A percentile compares a stretch with the other conserved stretches of the same genome.
These are phyloP conservation scores for Anacardium occidentale DNA, from an alignment of 345 rosid genomes.

Conservation along the genomic window DNA sequence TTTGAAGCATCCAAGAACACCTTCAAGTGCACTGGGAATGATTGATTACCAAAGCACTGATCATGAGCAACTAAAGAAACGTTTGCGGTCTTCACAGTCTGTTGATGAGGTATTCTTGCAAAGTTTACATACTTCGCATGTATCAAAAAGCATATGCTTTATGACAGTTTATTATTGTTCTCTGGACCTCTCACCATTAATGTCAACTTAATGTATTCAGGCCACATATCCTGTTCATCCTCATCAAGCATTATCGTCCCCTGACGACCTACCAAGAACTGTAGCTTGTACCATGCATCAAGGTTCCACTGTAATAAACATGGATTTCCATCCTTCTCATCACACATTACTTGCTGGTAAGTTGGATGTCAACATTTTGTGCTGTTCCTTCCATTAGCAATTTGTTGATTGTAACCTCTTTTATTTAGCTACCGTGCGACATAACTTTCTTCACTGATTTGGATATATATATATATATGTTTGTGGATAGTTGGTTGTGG, in stretches of 20 bases:
- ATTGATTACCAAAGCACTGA: constrained; percentile 59
- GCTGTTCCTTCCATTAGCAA: neutral
- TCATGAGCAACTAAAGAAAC: constrained; percentile 61
- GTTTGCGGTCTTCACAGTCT: constrained; percentile 56
- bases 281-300: constrained; percentile 58
- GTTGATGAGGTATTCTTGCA: constrained; percentile 55
- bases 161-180: constrained; percentile 5
- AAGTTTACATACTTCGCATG: constrained; percentile 1
- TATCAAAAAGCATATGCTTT: constrained; percentile 1
- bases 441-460: constrained; percentile 16
- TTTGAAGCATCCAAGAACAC: constrained; percentile 58
- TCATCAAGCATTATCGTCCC: constrained; percentile 52
- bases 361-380: constrained; percentile 3
- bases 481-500: constrained; percentile 56
- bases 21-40: constrained; percentile 45
- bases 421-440: neutral
- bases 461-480: constrained; percentile 4
- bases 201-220: constrained; percentile 28
- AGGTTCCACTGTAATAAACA: constrained; percentile 61
- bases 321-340: constrained; percentile 74
- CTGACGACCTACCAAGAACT: constrained; percentile 60
- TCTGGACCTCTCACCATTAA: constrained; percentile 6
- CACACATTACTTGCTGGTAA: constrained; percentile 61
- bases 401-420: constrained; percentile 8
- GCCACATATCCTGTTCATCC: constrained; percentile 52